A percentile compares a stretch with the other conserved stretches of the same genome.
phyloP scores from a whole-genome alignment of 2,329 filamentous ascomycete species.

The Sclerotinia borealis region DNA sequence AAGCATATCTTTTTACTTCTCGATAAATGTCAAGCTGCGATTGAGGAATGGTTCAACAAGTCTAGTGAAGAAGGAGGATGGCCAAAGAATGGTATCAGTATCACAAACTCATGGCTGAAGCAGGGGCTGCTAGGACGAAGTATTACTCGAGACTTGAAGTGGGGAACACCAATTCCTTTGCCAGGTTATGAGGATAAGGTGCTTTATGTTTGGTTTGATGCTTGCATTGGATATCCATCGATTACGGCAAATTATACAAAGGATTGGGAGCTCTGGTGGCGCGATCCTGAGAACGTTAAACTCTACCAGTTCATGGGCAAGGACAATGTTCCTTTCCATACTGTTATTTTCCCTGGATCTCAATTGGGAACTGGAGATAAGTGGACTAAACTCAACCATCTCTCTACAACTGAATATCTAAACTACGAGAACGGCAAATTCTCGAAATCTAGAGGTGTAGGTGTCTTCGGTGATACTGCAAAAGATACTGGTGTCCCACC shows the following conservation, averaged over 20 bases:
- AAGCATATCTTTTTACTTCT: slow-evolving; percentile 89
- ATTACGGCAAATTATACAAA: slow-evolving; percentile 87
- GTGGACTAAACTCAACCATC: slow-evolving; percentile 85
- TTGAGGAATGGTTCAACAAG: slow-evolving; percentile 71
- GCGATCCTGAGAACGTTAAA: slow-evolving; percentile 77
- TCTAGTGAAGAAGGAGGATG: slow-evolving; percentile 69
- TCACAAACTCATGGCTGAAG: slow-evolving; percentile 74
- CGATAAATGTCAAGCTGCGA: slow-evolving; percentile 71
- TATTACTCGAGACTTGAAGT: slow-evolving; percentile 88
- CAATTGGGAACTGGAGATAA: slow-evolving; percentile 78
- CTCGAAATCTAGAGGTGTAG: slow-evolving; percentile 82
- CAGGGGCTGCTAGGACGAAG: slow-evolving; percentile 80
- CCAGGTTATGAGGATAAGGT: slow-evolving; percentile 67
- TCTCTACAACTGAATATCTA: slow-evolving; percentile 84
- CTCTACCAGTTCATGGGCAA: slow-evolving; percentile 96
- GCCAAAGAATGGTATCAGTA: slow-evolving; percentile 68
- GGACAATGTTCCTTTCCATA: slow-evolving; percentile 76
- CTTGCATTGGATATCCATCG: slow-evolving; percentile 90
- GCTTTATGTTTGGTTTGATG: slow-evolving; percentile 83
- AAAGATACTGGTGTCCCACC: slow-evolving; percentile 78
- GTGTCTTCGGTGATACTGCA: slow-evolving; percentile 87
- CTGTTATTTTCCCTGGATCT: slow-evolving; percentile 83
- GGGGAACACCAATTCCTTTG: slow-evolving; percentile 59
- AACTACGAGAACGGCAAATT: slow-evolving; percentile 91
- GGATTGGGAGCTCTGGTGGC: slow-evolving; percentile 93